Evolutionary conservation across 441 rosid species (phyloP), one percentile per base, ranked within the genome.

Genomic region (Bruguiera hainesii): DNA sequence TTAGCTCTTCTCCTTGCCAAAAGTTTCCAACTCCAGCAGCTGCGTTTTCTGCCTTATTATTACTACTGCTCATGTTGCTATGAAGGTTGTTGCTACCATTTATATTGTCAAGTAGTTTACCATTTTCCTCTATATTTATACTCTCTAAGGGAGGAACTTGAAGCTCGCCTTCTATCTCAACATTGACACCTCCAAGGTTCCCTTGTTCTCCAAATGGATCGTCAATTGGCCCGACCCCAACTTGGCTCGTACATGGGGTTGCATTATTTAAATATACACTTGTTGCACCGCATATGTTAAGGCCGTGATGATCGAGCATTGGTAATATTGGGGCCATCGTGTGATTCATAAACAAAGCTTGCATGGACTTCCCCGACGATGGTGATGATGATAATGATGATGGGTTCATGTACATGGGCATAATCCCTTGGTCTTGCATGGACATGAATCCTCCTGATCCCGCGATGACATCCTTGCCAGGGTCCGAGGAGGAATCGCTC

Each of bases 91-190:
- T 67, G 21, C 64, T 62, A 29, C 70, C 72, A 52, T 68, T 56
- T 26, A 62, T 67, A 60, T 66, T 73, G 31, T 80, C 81, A 21
- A 35, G 72, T 63, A 35, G 72, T 63, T 72, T 80, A 25, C 30
- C 18, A 33, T 84, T 83, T 49, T 85, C 86, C 55, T 55, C 69
- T 6, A 69, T 58, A 78, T 77, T 79, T 63, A 73, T 65, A 76
- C 69, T 84, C 80, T 83, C 87, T 64, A 88, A 69, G 21, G 91
- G 87, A 64, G 96, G 98, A 59, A 81, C 75, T 75, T 74, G 75
- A n/a, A 86, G n/a, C 20, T 81, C 90, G 35, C 77, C 83, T 42
- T 77, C 80, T 59, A 72, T 10, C 61, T 83, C 86, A 64, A 78
- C 26, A 64, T 66, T 76, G 26, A 71, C 79, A 39, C 64, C 65